Base-by-base conservation (phyloP, 768 basidiomycete species). In the Suillus lakei region DNA sequence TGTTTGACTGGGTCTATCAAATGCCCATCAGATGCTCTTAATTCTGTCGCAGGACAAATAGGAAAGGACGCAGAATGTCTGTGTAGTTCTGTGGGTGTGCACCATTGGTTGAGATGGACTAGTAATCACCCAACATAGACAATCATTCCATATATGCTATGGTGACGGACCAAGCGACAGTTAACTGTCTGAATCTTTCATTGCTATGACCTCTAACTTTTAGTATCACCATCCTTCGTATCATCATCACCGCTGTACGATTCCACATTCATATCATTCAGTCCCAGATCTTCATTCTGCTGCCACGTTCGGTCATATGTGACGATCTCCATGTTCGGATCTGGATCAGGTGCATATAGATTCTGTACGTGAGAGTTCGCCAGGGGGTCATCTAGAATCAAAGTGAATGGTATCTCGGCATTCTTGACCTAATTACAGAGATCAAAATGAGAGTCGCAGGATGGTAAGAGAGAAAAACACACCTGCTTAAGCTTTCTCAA, bases 291-390 rank as follows among this genome's bases (percentile, higher is more conserved):
- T 74, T 99, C 98, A 71, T 99, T 96, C 81, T 99, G 95, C 51
- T 94, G 87, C 81, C 86, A 92, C 4, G 88, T 88, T 58, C 98
- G 83, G 46, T 96, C 92, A 72, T 99, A 99, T 63, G 77, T 74
- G 74, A 91, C 93, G 60, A 92, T 85, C 36, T 77, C 82, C 92
- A 99, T 94, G 72, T 96, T 95, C 1, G 97, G 97, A 73, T 99
- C 97, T 0, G 93, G 89, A 73, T 99, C 97, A 5, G 98, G 98
- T 0, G 98, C 97, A 74, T 97, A 98, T n/a, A 96, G 71, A 75
- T 95, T 98, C 76, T 99, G 98, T 53, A 99, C 81, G 73, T 99
- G 96, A 3, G 95, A 96, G 76, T 99, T 98, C 16, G 94, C 91
- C 23, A 99, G 82, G 3, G 98, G 98, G 73, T 99, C 97, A 72